phyloP scores from a whole-genome alignment of 768 basidiomycete species.

The Cantharellus anzutake region DNA sequence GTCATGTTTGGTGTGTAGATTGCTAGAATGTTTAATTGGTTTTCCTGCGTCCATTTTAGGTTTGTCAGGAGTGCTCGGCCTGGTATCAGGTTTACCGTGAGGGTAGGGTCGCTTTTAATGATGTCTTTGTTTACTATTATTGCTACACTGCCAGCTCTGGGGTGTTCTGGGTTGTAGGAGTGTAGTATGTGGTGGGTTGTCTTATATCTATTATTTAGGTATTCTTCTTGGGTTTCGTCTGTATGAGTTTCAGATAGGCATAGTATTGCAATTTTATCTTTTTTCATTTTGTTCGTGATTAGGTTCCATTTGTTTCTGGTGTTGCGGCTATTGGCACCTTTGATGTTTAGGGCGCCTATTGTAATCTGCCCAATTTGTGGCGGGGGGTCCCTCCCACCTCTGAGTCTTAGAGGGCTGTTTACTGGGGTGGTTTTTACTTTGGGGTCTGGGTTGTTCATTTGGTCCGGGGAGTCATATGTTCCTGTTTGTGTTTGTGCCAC shows the following conservation, averaged over 20 bases:
- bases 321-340: neutral
- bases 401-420: too few species aligned
- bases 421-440: too few species aligned
- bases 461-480: too few species aligned
- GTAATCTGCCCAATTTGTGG: too few species aligned
- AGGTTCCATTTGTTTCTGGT: neutral
- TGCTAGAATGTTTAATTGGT: neutral
- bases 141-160: neutral
- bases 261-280: neutral
- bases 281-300: neutral
- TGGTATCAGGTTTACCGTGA: neutral
- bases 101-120: neutral
- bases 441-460: too few species aligned
- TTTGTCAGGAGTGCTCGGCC: neutral
- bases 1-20: slow-evolving; percentile 1
- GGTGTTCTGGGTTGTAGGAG: neutral
- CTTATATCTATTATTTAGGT: neutral
- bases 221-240: neutral
- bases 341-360: neutral
- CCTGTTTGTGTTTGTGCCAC: too few species aligned
- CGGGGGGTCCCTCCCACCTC: too few species aligned
- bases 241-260: neutral
- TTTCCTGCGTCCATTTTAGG: neutral
- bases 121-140: neutral
- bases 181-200: neutral